Evolutionary conservation across 768 basidiomycete species (phyloP).

Genomic region (Dacryopinax spathularia): DNA sequence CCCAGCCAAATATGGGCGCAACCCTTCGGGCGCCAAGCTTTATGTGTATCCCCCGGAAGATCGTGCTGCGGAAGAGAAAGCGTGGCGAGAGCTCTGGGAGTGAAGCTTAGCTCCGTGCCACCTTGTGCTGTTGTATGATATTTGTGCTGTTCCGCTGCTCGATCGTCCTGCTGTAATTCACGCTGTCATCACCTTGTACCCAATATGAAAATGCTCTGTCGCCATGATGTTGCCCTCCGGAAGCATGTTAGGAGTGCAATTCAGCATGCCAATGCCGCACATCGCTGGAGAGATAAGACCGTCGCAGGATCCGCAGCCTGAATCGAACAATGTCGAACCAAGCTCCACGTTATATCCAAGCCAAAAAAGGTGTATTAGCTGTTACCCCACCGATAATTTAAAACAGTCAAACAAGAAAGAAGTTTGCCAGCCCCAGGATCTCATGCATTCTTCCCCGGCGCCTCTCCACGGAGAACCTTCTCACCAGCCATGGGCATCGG

Average conservation of each 20-base stretch:
- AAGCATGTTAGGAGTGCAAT: too few relatives aligned
- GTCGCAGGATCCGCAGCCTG: neutral
- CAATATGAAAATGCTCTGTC: too few relatives aligned
- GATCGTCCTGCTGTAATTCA: too few relatives aligned
- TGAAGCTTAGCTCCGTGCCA: too few relatives aligned
- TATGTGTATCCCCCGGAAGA: neutral
- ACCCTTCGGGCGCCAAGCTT: neutral
- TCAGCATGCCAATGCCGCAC: too few relatives aligned
- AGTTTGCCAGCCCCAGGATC: neutral
- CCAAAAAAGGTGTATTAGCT: neutral
- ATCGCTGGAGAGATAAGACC: neutral
- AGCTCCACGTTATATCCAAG: neutral
- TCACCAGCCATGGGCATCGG: slow-evolving; percentile 1
- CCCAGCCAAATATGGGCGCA: neutral
- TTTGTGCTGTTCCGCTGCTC: too few relatives aligned
- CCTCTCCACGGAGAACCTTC: neutral
- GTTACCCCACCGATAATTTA: neutral
- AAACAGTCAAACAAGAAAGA: neutral
- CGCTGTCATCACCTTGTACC: too few relatives aligned
- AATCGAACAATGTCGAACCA: neutral
- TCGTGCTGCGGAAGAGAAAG: neutral
- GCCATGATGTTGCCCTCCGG: too few relatives aligned
- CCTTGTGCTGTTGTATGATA: too few relatives aligned
- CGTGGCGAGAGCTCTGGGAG: neutral
- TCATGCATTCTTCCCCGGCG: neutral